Evolutionary conservation across 2,329 filamentous ascomycete genomes (phyloP), one percentile per base, ranked within the genome.

Genomic region (Curvularia sp.): DNA sequence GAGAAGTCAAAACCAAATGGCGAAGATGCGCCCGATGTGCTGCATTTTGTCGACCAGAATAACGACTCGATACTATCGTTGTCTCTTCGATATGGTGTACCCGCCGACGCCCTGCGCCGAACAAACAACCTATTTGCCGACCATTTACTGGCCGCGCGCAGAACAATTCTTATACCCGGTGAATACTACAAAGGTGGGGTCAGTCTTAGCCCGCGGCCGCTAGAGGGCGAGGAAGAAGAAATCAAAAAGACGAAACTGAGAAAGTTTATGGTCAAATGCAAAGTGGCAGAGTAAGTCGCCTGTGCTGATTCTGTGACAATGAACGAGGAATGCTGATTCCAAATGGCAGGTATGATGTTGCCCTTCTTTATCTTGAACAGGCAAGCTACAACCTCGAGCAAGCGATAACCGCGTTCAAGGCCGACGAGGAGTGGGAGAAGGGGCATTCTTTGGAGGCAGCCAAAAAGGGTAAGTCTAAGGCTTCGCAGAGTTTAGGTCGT

Each of bases 221-320:
- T 91, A n/a, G 89, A 90, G 53, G 87, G 88, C 47, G 90, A 92
- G 71, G 89, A 90, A 45, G 90, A 92, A 69, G 88, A 91, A 77
- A 80, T 84, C 49, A 83, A 87, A 61, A 93, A 91, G 77, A 82
- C 80, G 18, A 88, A 88, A 71, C 83, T 94, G 32, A 82, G 91
- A 41, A 85, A 89, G 60, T 94, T 89, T 81, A 93, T 93, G 91
- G 87, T 92, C 2, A 82, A 83, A 1, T 91, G 88, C 78, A 94
- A 94, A 73, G 89, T 91, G 27, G 80, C 85, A 23, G 89, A 93
- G 80, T 93, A 88, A 78, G 83, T 79, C 38, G 8, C n/a, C 1
- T 15, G 27, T 3, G 39, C 9, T 18, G 21, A 21, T 30, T 18
- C 21, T 32, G 43, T 10, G 15, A 10, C 3, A 7, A 9, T 15